These are phyloP conservation scores for Taiozyma sp. DNA, from an alignment of 1,139 yeast genomes.

Conservation along the genomic window DNA sequence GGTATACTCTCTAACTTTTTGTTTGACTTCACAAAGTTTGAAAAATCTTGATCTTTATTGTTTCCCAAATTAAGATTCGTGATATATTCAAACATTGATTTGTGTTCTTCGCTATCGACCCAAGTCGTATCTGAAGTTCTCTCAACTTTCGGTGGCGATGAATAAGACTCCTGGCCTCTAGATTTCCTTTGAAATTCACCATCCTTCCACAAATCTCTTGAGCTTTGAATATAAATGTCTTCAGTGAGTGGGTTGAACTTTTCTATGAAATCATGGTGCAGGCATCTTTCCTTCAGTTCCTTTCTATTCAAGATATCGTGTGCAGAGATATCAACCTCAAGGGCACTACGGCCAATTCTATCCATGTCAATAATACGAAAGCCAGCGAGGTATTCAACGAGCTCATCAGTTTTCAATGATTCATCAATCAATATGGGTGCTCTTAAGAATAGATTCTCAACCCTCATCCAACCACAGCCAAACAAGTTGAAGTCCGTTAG, in stretches of 20 bases:
- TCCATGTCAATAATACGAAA: constrained; percentile 16
- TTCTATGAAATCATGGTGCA: constrained; percentile 49
- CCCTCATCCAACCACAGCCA: constrained; percentile 78
- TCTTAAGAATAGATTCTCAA: constrained; percentile 28
- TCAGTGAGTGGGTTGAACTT: constrained; percentile 16
- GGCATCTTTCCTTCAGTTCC: constrained; percentile 37
- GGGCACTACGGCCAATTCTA: constrained; percentile 54
- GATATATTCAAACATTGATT: constrained; percentile 29
- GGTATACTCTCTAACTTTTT: constrained; percentile 13
- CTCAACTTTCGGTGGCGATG: constrained; percentile 14
- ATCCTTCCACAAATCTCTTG: constrained; percentile 60
- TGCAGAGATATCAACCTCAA: constrained; percentile 70
- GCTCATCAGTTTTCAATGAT: constrained; percentile 22
- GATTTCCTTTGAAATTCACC: constrained; percentile 48
- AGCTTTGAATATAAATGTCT: constrained; percentile 47
- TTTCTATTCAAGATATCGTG: constrained; percentile 53
- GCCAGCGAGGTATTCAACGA: constrained; percentile 24
- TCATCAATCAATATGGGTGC: constrained; percentile 30
- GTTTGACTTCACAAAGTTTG: constrained; percentile 15
- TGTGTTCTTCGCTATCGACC: constrained; percentile 36
- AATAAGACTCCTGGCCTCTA: constrained; percentile 32
- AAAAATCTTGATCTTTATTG: constrained; percentile 4
- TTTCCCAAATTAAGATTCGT: constrained; percentile 15
- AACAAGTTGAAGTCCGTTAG: constrained; percentile 76
- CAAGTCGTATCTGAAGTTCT: constrained; percentile 26